A percentile compares a stretch with the other conserved stretches of the same genome.
These are phyloP conservation scores for Apiospora aurea DNA, from an alignment of 2,329 filamentous ascomycete genomes.

Conservation along the genomic window DNA sequence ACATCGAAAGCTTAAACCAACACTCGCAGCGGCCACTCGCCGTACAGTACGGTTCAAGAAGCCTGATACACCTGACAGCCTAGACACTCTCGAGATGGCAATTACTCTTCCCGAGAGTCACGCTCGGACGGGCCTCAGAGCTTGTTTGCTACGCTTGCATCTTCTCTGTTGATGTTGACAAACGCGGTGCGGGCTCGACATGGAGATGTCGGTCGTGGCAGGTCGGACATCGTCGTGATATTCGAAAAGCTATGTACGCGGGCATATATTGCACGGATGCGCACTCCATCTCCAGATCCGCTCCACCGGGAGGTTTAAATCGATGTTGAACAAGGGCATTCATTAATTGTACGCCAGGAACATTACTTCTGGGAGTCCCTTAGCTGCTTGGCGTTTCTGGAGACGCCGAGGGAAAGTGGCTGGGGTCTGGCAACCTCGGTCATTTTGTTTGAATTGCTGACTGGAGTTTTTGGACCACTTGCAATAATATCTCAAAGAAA, in stretches of 20 bases:
- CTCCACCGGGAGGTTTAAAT: not conserved
- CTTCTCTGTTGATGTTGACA: slow-evolving; percentile 18
- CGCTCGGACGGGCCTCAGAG: slow-evolving; percentile 22
- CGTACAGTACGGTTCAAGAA: not conserved
- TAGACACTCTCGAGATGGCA: slow-evolving; percentile 21
- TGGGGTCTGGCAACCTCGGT: slow-evolving; percentile 8
- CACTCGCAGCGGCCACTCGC: not conserved
- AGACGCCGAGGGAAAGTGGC: slow-evolving; percentile 12
- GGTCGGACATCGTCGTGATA: too few relatives aligned
- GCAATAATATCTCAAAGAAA: not conserved
- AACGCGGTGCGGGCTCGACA: not conserved
- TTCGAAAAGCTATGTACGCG: not conserved
- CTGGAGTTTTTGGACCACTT: not conserved
- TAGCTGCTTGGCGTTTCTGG: slow-evolving; percentile 5
- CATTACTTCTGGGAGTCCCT: not conserved
- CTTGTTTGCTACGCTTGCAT: not conserved
- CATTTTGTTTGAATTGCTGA: slow-evolving; percentile 11
- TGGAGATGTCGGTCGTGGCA: not conserved
- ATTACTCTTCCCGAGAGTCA: slow-evolving; percentile 20
- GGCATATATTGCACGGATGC: slow-evolving; percentile 2
- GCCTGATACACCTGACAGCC: slow-evolving; percentile 2
- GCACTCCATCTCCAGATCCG: slow-evolving; percentile 11
- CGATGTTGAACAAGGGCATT: slow-evolving; percentile 16
- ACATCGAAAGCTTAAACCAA: slow-evolving; percentile 16
- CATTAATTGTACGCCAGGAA: not conserved